Evolutionary conservation across 2,329 filamentous ascomycete genomes (phyloP), one percentile per base, ranked within the genome.

Genomic region (Penicillium sp.): DNA sequence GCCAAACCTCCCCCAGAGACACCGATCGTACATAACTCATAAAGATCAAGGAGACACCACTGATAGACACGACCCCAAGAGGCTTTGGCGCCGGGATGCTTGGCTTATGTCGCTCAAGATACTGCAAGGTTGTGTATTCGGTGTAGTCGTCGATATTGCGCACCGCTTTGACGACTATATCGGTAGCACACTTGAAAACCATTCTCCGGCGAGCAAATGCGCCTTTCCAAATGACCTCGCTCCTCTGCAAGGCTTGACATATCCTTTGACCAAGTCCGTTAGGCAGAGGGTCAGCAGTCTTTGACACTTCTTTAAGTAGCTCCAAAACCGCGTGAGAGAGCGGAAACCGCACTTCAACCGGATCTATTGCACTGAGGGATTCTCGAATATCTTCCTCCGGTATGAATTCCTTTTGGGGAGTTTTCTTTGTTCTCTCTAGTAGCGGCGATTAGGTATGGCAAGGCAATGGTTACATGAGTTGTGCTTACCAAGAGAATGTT

Each of bases 71-170:
- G 4, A 53, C 32, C 3, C 54, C 56, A 23, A 48, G 34, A 26
- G 51, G 48, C 14, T 39, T 43, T 32, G 51, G 56, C 18, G 33
- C 43, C n/a, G 46, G 48, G 15, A 56, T 47, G 40, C 26, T 39
- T 18, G 51, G 40, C 32, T 33, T 39, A 33, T 55, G 39, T 16
- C 45, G 38, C 20, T 47, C 33, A 26, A 60, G 47, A 36, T 54
- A 60, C 43, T 52, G 42, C 26, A 60, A 39, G 9, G 47, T 50
- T 30, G 49, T 60, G 34, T 57, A 58, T 43, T 60, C 48, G 25
- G 56, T 59, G 23, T 37, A 46, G 29, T 58, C 46, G 11, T 50
- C 39, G 32, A 49, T 19, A 19, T 44, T 43, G 26, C 33, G 46
- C 9, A 57, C 35, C 17, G 45, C 53, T 28, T 58, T 58, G 4